Percentiles rank a stretch among this genome's conserved stretches.
Evolutionary conservation across 345 rosid species (phyloP).

Genomic region (Dipteronia dyeriana): DNA sequence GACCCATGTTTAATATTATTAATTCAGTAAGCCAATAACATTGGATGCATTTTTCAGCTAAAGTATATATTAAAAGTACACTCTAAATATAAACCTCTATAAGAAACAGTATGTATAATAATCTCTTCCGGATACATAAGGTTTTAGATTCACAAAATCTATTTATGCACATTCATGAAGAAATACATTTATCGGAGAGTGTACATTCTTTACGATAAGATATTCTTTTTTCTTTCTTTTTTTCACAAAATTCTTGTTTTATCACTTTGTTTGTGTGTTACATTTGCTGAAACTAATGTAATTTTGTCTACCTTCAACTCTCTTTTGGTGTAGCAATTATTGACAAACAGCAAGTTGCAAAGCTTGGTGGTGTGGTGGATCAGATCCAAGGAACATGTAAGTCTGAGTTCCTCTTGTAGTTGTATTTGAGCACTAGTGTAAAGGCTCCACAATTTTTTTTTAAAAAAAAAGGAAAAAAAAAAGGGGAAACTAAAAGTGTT

Average conservation of each 20-base stretch:
- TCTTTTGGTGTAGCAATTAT: slow-evolving; percentile 55
- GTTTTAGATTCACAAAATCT: not conserved
- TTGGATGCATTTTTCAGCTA: not conserved
- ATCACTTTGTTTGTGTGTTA: not conserved
- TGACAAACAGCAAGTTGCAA: slow-evolving; percentile 60
- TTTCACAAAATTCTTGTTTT: not conserved
- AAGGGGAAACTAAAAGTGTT: not conserved
- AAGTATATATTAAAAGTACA: not conserved
- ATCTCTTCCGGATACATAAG: not conserved
- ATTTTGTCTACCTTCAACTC: not conserved
- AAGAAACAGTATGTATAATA: not conserved
- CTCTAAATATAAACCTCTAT: not conserved
- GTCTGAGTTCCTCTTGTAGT: slow-evolving; percentile 26
- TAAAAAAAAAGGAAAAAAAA: not conserved
- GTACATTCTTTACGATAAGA: not conserved
- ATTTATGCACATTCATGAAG: not conserved
- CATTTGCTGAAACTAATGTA: not conserved
- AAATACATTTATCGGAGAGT: not conserved
- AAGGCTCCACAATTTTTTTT: not conserved
- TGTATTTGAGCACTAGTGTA: not conserved
- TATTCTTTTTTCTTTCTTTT: not conserved
- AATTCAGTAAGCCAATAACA: not conserved
- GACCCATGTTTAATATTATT: not conserved
- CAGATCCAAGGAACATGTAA: slow-evolving; percentile 72
- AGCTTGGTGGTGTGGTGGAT: slow-evolving; percentile 64